A percentile compares a stretch with the other conserved stretches of the same genome.
Conservation (phyloP, 345 rosid genomes). For the Acer saccharum region DNA sequence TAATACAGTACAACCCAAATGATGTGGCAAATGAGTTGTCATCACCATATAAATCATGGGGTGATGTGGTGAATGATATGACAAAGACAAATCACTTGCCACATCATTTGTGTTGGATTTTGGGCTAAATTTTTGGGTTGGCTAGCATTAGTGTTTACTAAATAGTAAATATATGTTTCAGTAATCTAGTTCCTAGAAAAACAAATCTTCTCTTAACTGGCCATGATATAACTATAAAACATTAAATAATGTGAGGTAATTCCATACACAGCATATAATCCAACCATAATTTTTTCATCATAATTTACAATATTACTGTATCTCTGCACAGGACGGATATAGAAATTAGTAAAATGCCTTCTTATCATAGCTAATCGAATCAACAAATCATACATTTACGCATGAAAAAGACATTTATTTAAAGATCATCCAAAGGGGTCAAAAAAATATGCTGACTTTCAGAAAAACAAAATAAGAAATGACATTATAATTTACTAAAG, state of each 20-base stretch:
- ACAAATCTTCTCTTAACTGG: background rate
- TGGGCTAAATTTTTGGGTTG: too few species aligned
- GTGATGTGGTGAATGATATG: too few species aligned
- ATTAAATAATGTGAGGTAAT: constrained; percentile 46
- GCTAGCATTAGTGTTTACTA: background rate
- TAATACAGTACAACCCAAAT: too few species aligned
- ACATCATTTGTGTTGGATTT: too few species aligned
- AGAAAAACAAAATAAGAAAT: background rate
- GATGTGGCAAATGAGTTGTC: too few species aligned
- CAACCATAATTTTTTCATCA: constrained; percentile 80
- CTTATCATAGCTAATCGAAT: constrained; percentile 3
- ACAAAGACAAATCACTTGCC: too few species aligned
- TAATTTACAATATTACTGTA: constrained; percentile 84
- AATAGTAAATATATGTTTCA: background rate
- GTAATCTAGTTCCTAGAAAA: background rate
- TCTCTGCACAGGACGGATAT: constrained; percentile 50
- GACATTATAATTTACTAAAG: background rate
- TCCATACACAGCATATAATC: constrained; percentile 82
- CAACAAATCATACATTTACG: constrained; percentile 17
- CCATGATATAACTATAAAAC: background rate
- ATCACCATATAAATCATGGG: too few species aligned
- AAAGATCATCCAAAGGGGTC: too few species aligned
- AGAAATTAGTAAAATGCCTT: constrained; percentile 1
- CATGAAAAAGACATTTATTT: constrained; percentile 5
- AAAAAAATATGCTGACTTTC: constrained; percentile 2